These are phyloP conservation scores for Phtheirospermum japonicum DNA, from an alignment of 257 asterid genomes.

Conservation along the genomic window DNA sequence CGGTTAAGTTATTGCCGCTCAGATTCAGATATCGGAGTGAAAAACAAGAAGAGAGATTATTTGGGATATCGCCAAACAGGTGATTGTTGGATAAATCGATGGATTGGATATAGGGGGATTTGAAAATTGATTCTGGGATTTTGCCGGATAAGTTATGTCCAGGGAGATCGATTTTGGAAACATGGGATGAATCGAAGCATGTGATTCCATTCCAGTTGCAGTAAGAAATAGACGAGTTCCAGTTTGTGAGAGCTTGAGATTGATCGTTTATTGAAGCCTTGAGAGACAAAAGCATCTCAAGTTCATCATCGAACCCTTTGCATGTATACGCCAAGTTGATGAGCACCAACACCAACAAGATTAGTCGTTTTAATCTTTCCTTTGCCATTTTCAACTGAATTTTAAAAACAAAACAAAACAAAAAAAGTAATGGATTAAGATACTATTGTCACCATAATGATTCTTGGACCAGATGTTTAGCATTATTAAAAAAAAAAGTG, in stretches of 20 bases:
- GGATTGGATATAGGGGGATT: constrained; percentile 41
- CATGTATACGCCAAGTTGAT: constrained; percentile 28
- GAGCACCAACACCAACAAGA: constrained; percentile 31
- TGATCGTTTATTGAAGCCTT: constrained; percentile 57
- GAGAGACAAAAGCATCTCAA: constrained; percentile 47
- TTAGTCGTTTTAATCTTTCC: constrained; percentile 23
- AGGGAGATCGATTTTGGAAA: constrained; percentile 53
- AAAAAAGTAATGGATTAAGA: neutral
- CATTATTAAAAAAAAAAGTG: too few species aligned
- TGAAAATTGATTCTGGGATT: constrained; percentile 46
- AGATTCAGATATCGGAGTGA: constrained; percentile 60
- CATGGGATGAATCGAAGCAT: constrained; percentile 53
- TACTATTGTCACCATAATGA: constrained; percentile 23
- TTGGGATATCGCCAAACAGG: constrained; percentile 58
- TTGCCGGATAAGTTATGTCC: constrained; percentile 64
- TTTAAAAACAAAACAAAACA: neutral
- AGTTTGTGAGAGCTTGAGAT: constrained; percentile 40
- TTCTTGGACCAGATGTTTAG: constrained; percentile 50
- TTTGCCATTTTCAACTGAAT: constrained; percentile 34
- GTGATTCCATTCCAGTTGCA: constrained; percentile 77
- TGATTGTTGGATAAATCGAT: constrained; percentile 70
- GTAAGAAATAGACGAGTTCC: constrained; percentile 54
- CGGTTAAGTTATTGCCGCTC: constrained; percentile 73
- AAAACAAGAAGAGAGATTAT: constrained; percentile 32
- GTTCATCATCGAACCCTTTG: constrained; percentile 45